Evolutionary conservation across 2,329 filamentous ascomycete species (phyloP).

Genomic region (Exophiala dermatitidis): DNA sequence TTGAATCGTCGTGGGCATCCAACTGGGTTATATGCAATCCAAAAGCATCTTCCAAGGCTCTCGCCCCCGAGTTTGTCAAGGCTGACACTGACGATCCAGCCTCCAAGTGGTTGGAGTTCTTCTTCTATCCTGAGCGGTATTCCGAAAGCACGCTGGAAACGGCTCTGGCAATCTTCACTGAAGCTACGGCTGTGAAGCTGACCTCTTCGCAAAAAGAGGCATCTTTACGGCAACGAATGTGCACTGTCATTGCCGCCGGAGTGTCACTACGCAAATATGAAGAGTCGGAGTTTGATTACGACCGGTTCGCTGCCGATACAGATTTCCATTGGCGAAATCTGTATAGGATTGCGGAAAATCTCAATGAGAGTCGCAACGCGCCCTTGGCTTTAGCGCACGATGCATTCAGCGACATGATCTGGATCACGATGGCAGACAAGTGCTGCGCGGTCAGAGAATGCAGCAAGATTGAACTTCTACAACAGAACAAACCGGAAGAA

Average conservation of each 20-base stretch:
- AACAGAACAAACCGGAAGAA: constrained; percentile 54
- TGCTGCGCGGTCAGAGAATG: constrained; percentile 73
- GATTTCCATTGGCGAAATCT: constrained; percentile 85
- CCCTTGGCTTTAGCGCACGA: constrained; percentile 73
- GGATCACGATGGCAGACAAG: constrained; percentile 77
- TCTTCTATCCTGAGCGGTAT: constrained; percentile 78
- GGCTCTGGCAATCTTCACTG: constrained; percentile 72
- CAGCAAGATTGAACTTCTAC: constrained; percentile 67
- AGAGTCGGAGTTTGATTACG: constrained; percentile 70
- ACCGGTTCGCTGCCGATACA: constrained; percentile 64
- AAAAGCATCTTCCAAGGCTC: constrained; percentile 39
- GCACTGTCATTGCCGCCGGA: constrained; percentile 28
- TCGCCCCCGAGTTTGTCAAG: constrained; percentile 48
- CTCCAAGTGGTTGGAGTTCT: constrained; percentile 78
- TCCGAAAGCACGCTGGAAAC: constrained; percentile 73
- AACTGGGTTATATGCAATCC: constrained; percentile 62
- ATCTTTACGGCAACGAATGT: constrained; percentile 33
- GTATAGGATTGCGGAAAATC: constrained; percentile 73
- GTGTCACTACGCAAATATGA: constrained; percentile 62
- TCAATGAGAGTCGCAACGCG: constrained; percentile 80
- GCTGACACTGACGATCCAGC: constrained; percentile 63
- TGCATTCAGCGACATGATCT: constrained; percentile 61
- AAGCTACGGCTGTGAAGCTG: constrained; percentile 40
- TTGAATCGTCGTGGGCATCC: constrained; percentile 54
- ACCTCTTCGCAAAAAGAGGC: constrained; percentile 32